Conservation (phyloP, 257 asterid genomes). For the Nicotiana sylvestris region DNA sequence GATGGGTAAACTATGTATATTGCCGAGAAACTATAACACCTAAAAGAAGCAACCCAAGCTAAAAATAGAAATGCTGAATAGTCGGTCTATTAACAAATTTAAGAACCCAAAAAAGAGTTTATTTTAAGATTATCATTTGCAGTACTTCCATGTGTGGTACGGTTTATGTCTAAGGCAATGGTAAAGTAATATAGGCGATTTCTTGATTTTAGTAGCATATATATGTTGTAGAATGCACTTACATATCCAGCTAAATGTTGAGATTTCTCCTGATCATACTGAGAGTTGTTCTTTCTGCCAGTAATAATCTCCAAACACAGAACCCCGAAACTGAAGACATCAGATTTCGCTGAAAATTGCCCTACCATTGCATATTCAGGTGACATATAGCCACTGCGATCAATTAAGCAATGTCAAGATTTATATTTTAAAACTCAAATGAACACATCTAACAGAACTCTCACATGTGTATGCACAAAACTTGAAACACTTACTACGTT, state of each 20-base stretch:
- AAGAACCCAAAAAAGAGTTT: too few species aligned
- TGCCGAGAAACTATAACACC: not conserved
- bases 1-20: too few species aligned
- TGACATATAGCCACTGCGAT: conserved; percentile 39
- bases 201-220: not conserved
- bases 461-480: not conserved
- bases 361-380: conserved; percentile 46
- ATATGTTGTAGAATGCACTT: conserved; percentile 10
- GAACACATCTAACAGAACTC: not conserved
- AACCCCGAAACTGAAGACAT: conserved; percentile 32
- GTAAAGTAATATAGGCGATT: not conserved
- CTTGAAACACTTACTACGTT: conserved; percentile 27
- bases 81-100: too few species aligned
- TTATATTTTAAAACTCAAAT: not conserved
- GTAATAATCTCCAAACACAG: conserved; percentile 24
- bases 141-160: not conserved
- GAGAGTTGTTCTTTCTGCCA: conserved; percentile 25
- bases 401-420: not conserved
- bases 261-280: not conserved
- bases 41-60: too few species aligned
- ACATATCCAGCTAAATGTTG: conserved; percentile 25
- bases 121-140: too few species aligned
- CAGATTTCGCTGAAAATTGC: conserved; percentile 29
- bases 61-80: not conserved
- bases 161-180: not conserved